Evolutionary conservation across 176 grass and related monocot genomes (phyloP), one percentile per base, ranked within the genome.

Genomic region (Oryza australiensis): DNA sequence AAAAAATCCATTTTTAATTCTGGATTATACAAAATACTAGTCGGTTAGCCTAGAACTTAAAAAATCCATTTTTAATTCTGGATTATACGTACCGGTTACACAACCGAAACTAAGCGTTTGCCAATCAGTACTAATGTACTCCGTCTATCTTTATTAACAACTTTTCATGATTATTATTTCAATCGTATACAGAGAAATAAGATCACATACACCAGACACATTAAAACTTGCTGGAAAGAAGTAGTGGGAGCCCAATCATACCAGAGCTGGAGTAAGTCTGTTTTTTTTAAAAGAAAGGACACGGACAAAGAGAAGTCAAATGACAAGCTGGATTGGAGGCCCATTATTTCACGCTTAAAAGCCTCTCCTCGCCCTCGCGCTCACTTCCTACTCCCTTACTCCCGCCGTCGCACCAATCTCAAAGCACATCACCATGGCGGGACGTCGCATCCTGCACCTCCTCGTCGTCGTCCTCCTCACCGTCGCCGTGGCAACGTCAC

Each of bases 321-420:
- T 38, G 62, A 62, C 74, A 83, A 30, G 40, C 43, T 35, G 5
- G 34, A 40, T 40, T 79, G 73, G 79, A 49, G 5, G 2, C 22
- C 79, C 45, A 77, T 26, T 18, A 22, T 46, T 12, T 23, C 12
- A 12, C 3, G 62, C 74, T 90, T 83, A 90, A 90, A 90, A 64
- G 18, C 59, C 13, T 59, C n/a, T 3, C 60, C 53, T 24, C 24
- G 7, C 48, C n/a, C 13, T 37, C 9, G 37, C 75, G 13, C 26
- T 4, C 13, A 55, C 20, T 55, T 55, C 51, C 18, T 22, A 22
- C 51, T 41, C n/a, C 20, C 3, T 0, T 0, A n/a, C 26, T 45
- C 51, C 62, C 46, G 28, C 13, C 9, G 40, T 16, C 51, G 2
- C 49, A 16, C 12, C 1, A 9, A 30, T 2, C 66, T 13, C 18